Conservation (phyloP, 768 basidiomycete genomes). For the Leccinum broughii region DNA sequence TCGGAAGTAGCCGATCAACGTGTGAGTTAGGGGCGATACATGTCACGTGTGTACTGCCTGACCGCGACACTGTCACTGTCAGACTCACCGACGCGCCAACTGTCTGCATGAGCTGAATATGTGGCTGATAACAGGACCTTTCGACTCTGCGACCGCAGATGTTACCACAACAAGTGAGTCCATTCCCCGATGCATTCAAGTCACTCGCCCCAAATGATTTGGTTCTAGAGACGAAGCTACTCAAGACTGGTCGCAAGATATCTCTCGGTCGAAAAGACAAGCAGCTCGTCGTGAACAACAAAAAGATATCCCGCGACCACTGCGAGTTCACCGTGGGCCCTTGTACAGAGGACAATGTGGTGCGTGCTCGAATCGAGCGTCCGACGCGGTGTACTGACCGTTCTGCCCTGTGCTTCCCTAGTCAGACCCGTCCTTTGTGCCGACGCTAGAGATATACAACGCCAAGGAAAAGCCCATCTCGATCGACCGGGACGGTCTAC, state of each 20-base stretch:
- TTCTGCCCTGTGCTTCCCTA: slow-evolving; percentile 23
- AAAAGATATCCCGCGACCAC: slow-evolving; percentile 65
- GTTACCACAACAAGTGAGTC: slow-evolving; percentile 42
- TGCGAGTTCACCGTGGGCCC: slow-evolving; percentile 56
- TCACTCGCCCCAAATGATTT: neutral
- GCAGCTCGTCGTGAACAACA: slow-evolving; percentile 53
- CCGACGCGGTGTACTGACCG: neutral
- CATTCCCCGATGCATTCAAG: slow-evolving; percentile 18
- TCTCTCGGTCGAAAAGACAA: slow-evolving; percentile 57
- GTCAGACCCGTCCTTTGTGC: slow-evolving; percentile 50
- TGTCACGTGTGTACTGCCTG: too few relatives aligned
- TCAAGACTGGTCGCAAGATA: slow-evolving; percentile 60
- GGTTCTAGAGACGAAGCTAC: slow-evolving; percentile 50
- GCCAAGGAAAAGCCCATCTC: slow-evolving; percentile 48
- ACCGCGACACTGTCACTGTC: too few relatives aligned
- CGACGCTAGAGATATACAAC: slow-evolving; percentile 50
- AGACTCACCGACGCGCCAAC: too few relatives aligned
- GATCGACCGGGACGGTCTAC: slow-evolving; percentile 39
- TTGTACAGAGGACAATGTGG: slow-evolving; percentile 54
- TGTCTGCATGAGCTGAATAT: slow-evolving; percentile 29
- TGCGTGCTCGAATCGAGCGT: slow-evolving; percentile 34
- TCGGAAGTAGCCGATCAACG: too few relatives aligned
- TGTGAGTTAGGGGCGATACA: too few relatives aligned
- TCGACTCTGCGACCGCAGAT: slow-evolving; percentile 44
- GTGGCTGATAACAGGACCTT: slow-evolving; percentile 59